A percentile compares a stretch with the other conserved stretches of the same genome.
phyloP scores from a whole-genome alignment of 148 eudicot genomes.

The Beta vulgaris region DNA sequence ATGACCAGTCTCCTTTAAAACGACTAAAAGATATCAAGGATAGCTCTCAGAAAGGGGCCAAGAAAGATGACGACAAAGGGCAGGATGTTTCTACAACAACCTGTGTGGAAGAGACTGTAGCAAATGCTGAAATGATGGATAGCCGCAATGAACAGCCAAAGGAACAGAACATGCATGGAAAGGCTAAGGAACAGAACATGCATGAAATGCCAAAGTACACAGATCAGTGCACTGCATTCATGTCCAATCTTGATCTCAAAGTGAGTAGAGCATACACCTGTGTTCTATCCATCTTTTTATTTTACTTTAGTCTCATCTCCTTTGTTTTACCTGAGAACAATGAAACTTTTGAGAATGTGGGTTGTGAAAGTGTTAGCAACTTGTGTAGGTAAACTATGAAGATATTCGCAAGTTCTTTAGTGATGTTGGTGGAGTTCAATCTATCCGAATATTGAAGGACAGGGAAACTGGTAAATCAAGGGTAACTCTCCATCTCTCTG shows the following conservation, averaged over 20 bases:
- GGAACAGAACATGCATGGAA: conserved; percentile 35
- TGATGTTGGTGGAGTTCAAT: conserved; percentile 81
- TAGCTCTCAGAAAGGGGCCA: conserved; percentile 26
- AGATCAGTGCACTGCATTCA: conserved; percentile 88
- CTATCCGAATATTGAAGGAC: conserved; percentile 70
- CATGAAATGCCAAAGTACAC: conserved; percentile 45
- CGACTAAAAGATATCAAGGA: conserved; percentile 48
- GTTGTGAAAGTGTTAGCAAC: conserved; percentile 15
- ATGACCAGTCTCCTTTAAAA: conserved; percentile 69
- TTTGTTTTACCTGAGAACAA: not conserved
- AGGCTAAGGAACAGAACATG: conserved; percentile 30
- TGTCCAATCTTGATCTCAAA: conserved; percentile 69
- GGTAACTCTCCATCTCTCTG: conserved; percentile 44
- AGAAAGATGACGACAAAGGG: conserved; percentile 28
- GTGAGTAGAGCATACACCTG: conserved; percentile 33
- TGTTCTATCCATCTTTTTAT: not conserved
- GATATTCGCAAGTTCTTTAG: conserved; percentile 68
- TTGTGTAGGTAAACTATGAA: conserved; percentile 61
- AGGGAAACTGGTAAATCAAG: conserved; percentile 77
- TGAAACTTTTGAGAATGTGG: conserved; percentile 5
- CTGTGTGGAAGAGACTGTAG: conserved; percentile 31
- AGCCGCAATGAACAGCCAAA: conserved; percentile 32
- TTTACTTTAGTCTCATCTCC: not conserved
- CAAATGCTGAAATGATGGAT: conserved; percentile 29
- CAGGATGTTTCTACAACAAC: conserved; percentile 31